Evolutionary conservation across 768 basidiomycete species (phyloP).

Genomic region (Pulveroboletus sp.): DNA sequence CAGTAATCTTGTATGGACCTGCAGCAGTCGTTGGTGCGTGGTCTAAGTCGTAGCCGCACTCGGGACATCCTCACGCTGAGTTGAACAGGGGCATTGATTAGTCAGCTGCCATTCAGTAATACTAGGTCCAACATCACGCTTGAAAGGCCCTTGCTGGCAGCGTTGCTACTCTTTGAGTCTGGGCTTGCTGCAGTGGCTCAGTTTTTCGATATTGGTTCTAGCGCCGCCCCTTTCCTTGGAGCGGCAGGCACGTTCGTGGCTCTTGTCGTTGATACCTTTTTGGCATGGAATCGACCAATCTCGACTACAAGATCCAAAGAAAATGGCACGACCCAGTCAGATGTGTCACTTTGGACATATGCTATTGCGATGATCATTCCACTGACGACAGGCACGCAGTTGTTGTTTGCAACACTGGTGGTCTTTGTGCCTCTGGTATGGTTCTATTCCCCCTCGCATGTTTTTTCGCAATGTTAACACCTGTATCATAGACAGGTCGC

Average conservation of each 20-base stretch:
- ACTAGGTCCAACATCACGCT: slow-evolving; percentile 27
- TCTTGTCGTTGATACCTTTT: slow-evolving; percentile 48
- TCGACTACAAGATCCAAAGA: not conserved
- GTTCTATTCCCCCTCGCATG: not conserved
- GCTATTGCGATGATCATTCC: slow-evolving; percentile 53
- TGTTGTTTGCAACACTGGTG: slow-evolving; percentile 61
- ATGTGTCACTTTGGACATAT: slow-evolving; percentile 59
- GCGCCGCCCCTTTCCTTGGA: slow-evolving; percentile 66
- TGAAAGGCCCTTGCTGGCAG: slow-evolving; percentile 61
- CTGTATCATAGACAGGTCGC: slow-evolving; percentile 63
- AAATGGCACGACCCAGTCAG: slow-evolving; percentile 21
- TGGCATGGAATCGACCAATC: slow-evolving; percentile 25
- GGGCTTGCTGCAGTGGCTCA: slow-evolving; percentile 57
- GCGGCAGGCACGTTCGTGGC: slow-evolving; percentile 53
- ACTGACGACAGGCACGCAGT: slow-evolving; percentile 51
- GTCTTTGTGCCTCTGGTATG: slow-evolving; percentile 87
- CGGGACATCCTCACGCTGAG: not conserved
- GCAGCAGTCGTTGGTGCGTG: slow-evolving; percentile 64
- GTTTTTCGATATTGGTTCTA: slow-evolving; percentile 65
- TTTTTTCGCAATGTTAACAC: slow-evolving; percentile 1
- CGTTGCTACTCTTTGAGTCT: slow-evolving; percentile 58
- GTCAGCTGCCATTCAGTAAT: slow-evolving; percentile 51
- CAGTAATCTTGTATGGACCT: slow-evolving; percentile 68
- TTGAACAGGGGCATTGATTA: slow-evolving; percentile 51
- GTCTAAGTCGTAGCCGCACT: not conserved